Evolutionary conservation across 306 rosid genomes (phyloP).

Genomic region (Arachis hypogaea): DNA sequence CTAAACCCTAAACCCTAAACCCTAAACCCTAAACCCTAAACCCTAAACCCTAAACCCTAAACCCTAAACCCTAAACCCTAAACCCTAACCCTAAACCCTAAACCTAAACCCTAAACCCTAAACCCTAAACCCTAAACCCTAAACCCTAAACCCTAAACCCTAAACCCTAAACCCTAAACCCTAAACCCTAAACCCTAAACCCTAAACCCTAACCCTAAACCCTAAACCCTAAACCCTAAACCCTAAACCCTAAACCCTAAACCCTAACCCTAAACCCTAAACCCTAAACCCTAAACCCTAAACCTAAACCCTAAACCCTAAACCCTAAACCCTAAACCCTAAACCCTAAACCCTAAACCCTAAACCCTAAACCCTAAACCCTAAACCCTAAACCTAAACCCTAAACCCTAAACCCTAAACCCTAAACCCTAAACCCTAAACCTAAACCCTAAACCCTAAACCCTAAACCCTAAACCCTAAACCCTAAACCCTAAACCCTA

Average conservation of each 20-base stretch:
- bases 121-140: not conserved
- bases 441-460: constrained; percentile 6
- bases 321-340: not conserved
- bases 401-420: constrained; percentile 7
- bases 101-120: not conserved
- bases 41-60: not conserved
- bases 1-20: constrained; percentile 1
- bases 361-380: constrained; percentile 4
- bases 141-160: constrained; percentile 3
- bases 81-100: constrained; percentile 12
- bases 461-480: not conserved
- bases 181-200: not conserved
- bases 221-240: not conserved
- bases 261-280: not conserved
- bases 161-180: constrained; percentile 6
- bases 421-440: constrained; percentile 7
- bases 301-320: not conserved
- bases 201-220: not conserved
- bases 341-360: constrained; percentile 2
- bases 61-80: not conserved
- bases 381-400: not conserved
- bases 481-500: not conserved
- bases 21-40: not conserved
- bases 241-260: not conserved
- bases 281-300: constrained; percentile 4